Conservation (phyloP, 805 yeast genomes). For the Clavispora vitiphila region DNA sequence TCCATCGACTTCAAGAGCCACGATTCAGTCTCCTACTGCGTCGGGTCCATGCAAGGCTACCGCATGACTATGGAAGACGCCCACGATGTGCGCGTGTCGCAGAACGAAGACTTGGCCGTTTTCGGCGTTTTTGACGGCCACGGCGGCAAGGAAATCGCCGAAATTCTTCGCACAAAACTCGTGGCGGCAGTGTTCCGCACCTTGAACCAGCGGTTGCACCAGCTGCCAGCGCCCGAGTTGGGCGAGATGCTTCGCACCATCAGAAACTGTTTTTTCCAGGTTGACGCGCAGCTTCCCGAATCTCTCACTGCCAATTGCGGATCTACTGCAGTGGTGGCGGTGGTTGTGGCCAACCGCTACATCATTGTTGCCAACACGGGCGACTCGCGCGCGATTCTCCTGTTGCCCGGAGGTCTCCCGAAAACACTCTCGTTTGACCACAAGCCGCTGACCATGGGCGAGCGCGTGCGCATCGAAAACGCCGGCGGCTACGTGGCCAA, state of each 20-base stretch:
- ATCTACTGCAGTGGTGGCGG: conserved; percentile 35
- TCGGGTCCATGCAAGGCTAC: conserved; percentile 79
- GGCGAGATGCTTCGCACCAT: conserved; percentile 18
- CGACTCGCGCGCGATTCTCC: conserved; percentile 64
- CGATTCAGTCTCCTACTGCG: conserved; percentile 48
- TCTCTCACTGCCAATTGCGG: conserved; percentile 31
- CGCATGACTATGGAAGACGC: conserved; percentile 75
- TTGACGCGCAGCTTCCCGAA: conserved; percentile 30
- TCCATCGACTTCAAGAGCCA: conserved; percentile 44
- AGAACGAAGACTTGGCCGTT: conserved; percentile 39
- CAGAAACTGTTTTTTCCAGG: conserved; percentile 31
- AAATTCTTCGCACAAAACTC: conserved; percentile 43
- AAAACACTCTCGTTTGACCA: conserved; percentile 48
- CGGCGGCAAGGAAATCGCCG: conserved; percentile 65
- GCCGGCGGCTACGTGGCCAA: conserved; percentile 33
- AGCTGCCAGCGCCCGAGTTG: conserved; percentile 7
- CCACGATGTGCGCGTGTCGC: conserved; percentile 48
- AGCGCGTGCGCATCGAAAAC: conserved; percentile 38
- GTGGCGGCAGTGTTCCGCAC: conserved; percentile 30
- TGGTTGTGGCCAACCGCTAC: conserved; percentile 25
- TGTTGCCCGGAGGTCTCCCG: conserved; percentile 44
- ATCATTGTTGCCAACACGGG: conserved; percentile 69
- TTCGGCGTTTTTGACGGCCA: conserved; percentile 82
- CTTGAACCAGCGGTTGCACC: conserved; percentile 13
- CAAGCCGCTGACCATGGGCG: conserved; percentile 41